A percentile compares a stretch with the other conserved stretches of the same genome.
These are phyloP conservation scores for Chaetoceros muelleri DNA, from an alignment of 108 stramenopile genomes.

Conservation along the genomic window DNA sequence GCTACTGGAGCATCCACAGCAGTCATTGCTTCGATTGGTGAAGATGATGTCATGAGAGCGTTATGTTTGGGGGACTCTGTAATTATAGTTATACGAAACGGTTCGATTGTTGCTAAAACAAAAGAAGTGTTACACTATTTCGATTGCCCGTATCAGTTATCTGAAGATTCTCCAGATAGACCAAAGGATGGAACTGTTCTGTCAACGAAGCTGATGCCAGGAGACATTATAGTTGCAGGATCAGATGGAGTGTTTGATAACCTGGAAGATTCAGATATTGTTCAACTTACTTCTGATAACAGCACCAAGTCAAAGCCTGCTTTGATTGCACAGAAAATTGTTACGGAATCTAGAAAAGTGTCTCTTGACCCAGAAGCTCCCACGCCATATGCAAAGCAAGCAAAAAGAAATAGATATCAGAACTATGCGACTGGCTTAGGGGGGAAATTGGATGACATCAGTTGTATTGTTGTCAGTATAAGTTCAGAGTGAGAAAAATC, in stretches of 20 bases:
- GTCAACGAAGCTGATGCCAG: conserved; percentile 48
- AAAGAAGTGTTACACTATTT: conserved; percentile 77
- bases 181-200: conserved; percentile 70
- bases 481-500: too few species aligned
- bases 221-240: conserved; percentile 66
- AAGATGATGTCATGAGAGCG: conserved; percentile 59
- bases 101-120: conserved; percentile 46
- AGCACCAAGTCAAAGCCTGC: conserved; percentile 15
- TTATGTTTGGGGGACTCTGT: conserved; percentile 77
- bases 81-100: conserved; percentile 58
- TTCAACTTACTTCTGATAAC: conserved; percentile 14
- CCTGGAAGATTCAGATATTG: conserved; percentile 40
- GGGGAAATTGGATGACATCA: conserved; percentile 80
- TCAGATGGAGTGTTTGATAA: conserved; percentile 89
- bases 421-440: conserved; percentile 60
- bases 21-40: conserved; percentile 62
- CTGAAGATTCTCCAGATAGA: conserved; percentile 65
- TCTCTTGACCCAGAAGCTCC: conserved; percentile 47
- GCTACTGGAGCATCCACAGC: conserved; percentile 82
- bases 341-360: conserved; percentile 46
- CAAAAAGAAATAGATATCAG: conserved; percentile 46
- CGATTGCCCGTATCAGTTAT: conserved; percentile 84
- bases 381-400: conserved; percentile 69
- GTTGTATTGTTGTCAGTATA: conserved; percentile 62
- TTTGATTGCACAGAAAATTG: conserved; percentile 49